Base-by-base conservation (phyloP, 164 flowering plant species). In the Vitis amurensis region DNA sequence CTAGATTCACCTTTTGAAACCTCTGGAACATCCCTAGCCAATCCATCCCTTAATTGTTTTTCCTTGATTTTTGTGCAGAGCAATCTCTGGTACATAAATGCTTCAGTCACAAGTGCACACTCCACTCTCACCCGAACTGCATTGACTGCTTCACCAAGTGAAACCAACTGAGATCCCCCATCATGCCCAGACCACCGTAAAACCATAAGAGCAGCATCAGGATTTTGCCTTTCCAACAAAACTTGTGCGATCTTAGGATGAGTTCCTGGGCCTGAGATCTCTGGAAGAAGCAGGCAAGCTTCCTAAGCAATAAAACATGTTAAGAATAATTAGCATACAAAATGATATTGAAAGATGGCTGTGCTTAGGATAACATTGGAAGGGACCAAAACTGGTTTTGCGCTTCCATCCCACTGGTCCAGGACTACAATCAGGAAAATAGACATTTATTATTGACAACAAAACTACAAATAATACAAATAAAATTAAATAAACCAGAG, bases 171-270 rank as follows among this genome's bases (percentile, higher is more conserved):
- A 15, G 87, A 74, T 52, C 81, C 91, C 59, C 87, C 86, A 82
- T 92, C 98, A 76, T 76, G 81, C 51, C 99, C 97, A 56, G 93
- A 93, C 88, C 95, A 93, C 63, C 96, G 82, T 77, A 93, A 76
- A 67, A 89, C 90, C 97, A 91, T 92, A 63, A 93, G 84, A 56
- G 99, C 97, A 53, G 90, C 87, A 80, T 93, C 97, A 63, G 97
- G 94, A 73, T 81, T 83, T 64, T 81, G 76, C 74, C 97, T 85
- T 80, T 96, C 98, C 75, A 96, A 78, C 30, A 96, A 74, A 62
- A 91, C 94, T 82, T 87, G 94, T 29, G 98, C 89, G 69, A 96
- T 86, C 82, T 96, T 93, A 55, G 97, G 98, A 82, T 93, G 98
- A 59, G 88, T 87, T 58, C 77, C 71, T 31, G 95, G 87, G 74